These are phyloP conservation scores for Podospora sp. DNA, from an alignment of 495 filamentous ascomycete genomes.

Conservation along the genomic window DNA sequence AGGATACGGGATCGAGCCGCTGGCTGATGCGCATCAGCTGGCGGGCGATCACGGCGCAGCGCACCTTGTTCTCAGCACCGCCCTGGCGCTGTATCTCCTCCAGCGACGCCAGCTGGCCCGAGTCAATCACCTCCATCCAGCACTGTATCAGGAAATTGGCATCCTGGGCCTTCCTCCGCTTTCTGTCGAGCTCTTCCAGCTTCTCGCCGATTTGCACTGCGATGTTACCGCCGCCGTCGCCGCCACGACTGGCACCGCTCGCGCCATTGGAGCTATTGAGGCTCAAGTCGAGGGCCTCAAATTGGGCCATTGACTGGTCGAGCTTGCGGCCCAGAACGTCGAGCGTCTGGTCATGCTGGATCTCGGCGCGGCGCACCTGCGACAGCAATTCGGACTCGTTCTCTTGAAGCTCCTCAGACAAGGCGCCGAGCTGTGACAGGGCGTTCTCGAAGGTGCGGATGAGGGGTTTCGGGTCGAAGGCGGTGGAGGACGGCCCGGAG, in stretches of 20 bases:
- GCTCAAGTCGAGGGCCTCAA: constrained; percentile 82
- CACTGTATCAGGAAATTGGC: constrained; percentile 94
- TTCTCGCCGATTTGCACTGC: constrained; percentile 95
- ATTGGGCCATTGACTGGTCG: constrained; percentile 85
- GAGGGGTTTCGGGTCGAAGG: constrained; percentile 96
- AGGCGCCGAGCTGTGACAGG: constrained; percentile 71
- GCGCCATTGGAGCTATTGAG: constrained; percentile 58
- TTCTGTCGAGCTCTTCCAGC: constrained; percentile 91
- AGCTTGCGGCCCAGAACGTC: constrained; percentile 83
- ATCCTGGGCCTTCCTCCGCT: constrained; percentile 85
- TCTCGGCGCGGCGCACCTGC: constrained; percentile 86
- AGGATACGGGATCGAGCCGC: constrained; percentile 73
- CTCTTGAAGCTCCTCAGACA: constrained; percentile 83
- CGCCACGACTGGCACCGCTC: constrained; percentile 46
- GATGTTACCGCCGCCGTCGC: constrained; percentile 72
- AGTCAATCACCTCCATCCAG: constrained; percentile 90
- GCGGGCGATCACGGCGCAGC: constrained; percentile 85
- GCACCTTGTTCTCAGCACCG: constrained; percentile 80
- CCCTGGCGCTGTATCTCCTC: constrained; percentile 80
- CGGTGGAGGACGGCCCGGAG: constrained; percentile 66
- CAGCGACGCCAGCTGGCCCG: constrained; percentile 74
- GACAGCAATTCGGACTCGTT: constrained; percentile 88
- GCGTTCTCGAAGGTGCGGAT: constrained; percentile 92
- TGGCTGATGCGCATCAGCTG: constrained; percentile 88
- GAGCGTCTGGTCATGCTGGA: constrained; percentile 86